Conservation (phyloP, 441 rosid genomes). For the Codiaeum variegatum region DNA sequence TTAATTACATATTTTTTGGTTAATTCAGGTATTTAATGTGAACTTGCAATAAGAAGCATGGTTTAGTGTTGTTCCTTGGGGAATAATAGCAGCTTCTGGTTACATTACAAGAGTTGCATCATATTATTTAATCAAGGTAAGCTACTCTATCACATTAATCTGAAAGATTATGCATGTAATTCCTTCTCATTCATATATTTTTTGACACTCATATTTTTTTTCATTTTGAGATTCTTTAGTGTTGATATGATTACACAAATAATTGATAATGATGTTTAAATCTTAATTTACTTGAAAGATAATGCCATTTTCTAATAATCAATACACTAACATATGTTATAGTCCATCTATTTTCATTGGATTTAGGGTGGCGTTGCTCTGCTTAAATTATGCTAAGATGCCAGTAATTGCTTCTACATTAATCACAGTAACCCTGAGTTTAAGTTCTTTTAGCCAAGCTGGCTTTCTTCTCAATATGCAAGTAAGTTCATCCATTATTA, state of each 20-base stretch:
- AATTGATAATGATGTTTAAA: background rate
- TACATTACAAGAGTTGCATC: slow-evolving; percentile 70
- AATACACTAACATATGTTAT: slow-evolving; percentile 10
- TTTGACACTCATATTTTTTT: too few relatives aligned
- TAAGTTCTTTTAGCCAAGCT: slow-evolving; percentile 96
- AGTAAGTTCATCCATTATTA: slow-evolving; percentile 35
- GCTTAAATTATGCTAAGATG: slow-evolving; percentile 68
- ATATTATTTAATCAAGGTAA: slow-evolving; percentile 60
- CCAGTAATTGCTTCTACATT: slow-evolving; percentile 58
- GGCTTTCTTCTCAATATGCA: slow-evolving; percentile 95
- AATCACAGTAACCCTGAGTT: slow-evolving; percentile 71
- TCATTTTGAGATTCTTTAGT: background rate
- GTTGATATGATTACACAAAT: too few relatives aligned
- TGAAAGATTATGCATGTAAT: slow-evolving; percentile 92
- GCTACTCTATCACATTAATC: slow-evolving; percentile 65
- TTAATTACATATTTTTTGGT: background rate
- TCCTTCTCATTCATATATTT: background rate
- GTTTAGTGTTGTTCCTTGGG: slow-evolving; percentile 99
- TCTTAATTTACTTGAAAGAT: slow-evolving; percentile 17
- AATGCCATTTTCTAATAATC: background rate
- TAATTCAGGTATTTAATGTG: slow-evolving; percentile 63
- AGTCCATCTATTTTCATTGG: slow-evolving; percentile 89
- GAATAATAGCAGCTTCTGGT: slow-evolving; percentile 83
- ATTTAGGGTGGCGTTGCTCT: slow-evolving; percentile 73
- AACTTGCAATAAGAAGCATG: slow-evolving; percentile 93